phyloP scores from a whole-genome alignment of 2,329 filamentous ascomycete genomes.

The Aspergillus calidoustus region DNA sequence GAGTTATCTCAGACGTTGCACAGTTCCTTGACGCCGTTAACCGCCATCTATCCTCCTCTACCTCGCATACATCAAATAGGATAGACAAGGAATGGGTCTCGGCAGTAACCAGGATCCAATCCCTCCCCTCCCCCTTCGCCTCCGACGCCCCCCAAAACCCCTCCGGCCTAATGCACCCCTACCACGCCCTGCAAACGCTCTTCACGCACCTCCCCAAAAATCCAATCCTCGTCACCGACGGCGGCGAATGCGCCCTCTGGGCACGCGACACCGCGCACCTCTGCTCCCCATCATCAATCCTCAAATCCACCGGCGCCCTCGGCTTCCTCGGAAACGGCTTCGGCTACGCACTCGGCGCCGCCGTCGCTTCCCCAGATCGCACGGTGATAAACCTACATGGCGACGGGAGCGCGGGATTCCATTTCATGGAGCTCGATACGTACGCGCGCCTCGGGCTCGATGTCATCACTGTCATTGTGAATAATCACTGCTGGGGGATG shows the following conservation, averaged over 20 bases:
- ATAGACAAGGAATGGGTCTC: not conserved
- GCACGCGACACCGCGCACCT: slow-evolving; percentile 48
- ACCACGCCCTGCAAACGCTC: slow-evolving; percentile 46
- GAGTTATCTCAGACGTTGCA: slow-evolving; percentile 47
- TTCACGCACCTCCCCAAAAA: slow-evolving; percentile 41
- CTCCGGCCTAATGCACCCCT: slow-evolving; percentile 47
- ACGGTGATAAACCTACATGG: slow-evolving; percentile 52
- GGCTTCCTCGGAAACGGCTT: slow-evolving; percentile 55
- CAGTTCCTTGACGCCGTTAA: slow-evolving; percentile 39
- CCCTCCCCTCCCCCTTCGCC: slow-evolving; percentile 25
- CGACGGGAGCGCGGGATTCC: slow-evolving; percentile 52
- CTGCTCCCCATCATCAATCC: slow-evolving; percentile 43
- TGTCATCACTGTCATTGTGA: slow-evolving; percentile 50
- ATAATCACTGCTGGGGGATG: slow-evolving; percentile 55
- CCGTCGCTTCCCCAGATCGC: slow-evolving; percentile 44
- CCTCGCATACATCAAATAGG: not conserved
- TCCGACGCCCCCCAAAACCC: slow-evolving; percentile 24
- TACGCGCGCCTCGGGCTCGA: slow-evolving; percentile 46
- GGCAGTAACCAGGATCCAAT: slow-evolving; percentile 18
- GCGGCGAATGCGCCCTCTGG: slow-evolving; percentile 28
- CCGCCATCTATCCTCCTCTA: slow-evolving; percentile 16
- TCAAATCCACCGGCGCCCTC: slow-evolving; percentile 38
- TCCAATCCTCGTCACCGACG: slow-evolving; percentile 44
- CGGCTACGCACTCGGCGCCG: slow-evolving; percentile 51
- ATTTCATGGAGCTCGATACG: slow-evolving; percentile 53